Evolutionary conservation across 164 flowering plant genomes (phyloP), one percentile per base, ranked within the genome.

Genomic region (Euptelea pleiosperma): DNA sequence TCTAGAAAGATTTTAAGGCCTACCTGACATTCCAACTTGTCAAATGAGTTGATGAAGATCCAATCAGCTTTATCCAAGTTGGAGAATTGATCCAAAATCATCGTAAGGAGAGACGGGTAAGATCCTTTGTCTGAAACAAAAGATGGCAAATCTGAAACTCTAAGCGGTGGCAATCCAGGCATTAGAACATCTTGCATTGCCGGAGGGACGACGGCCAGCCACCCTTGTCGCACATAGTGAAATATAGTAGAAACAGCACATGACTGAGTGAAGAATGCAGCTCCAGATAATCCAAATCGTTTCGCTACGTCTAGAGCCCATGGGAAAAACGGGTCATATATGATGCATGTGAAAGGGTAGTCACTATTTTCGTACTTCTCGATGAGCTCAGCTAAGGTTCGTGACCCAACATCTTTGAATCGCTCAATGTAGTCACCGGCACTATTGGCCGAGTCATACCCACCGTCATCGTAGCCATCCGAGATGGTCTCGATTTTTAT

Each of bases 391-490:
- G 28, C 48, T 50, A 60, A 42, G 26, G 48, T 39, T 29, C 34
- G 29, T 10, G 64, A 49, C 25, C 63, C 55, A 1, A 16, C 33
- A 2, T 6, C 40, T 30, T 37, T 29, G 7, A 50, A 50, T 2
- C 34, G 1, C 18, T 18, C 37, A 33, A 60, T 11, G 10, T 19
- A 54, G 0, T 4, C 47, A 5, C 58, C 57, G 6, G 39, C 3
- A 29, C 28, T 44, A 0, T 39, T 1, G 19, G 22, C 33, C 19
- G 45, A 1, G 36, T 44, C 15, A 33, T 16, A 14, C 4, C 67
- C 50, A 25, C 48, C 65, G 8, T 55, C 64, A 4, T 29, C 44
- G n/a, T 26, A 28, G 14, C 62, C 74, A 41, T 65, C 73, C 3
- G 53, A 42, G 24, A 69, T 59, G 24, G 50, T 6, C 11, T 58